Evolutionary conservation across 2,329 filamentous ascomycete genomes (phyloP).

Genomic region (Bimuria novae-zelandiae): DNA sequence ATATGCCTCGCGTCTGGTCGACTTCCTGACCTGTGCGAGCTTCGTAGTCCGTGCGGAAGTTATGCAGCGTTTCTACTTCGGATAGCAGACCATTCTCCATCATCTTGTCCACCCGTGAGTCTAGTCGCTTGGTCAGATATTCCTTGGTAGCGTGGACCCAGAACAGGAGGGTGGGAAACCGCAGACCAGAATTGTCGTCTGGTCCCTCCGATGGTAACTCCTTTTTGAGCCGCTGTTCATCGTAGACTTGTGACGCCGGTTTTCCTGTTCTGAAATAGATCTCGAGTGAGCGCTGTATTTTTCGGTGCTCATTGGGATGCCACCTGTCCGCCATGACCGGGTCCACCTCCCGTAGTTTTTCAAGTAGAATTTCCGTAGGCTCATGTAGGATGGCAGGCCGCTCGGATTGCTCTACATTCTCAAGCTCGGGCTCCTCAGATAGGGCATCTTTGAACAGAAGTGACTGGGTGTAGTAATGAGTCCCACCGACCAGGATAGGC

Average conservation of each 20-base stretch:
- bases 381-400: constrained; percentile 72
- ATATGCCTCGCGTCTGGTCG: constrained; percentile 83
- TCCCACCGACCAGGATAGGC: constrained; percentile 91
- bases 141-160: constrained; percentile 83
- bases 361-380: constrained; percentile 71
- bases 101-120: constrained; percentile 85
- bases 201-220: constrained; percentile 33
- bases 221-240: constrained; percentile 62
- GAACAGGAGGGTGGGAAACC: constrained; percentile 70
- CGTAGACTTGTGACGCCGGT: constrained; percentile 84
- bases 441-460: constrained; percentile 79
- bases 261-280: constrained; percentile 85
- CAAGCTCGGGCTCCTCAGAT: constrained; percentile 52
- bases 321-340: constrained; percentile 86
- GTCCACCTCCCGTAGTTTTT: constrained; percentile 77
- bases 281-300: constrained; percentile 86
- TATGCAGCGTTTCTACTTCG: constrained; percentile 62
- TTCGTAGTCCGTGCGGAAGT: constrained; percentile 52
- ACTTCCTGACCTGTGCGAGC: constrained; percentile 57
- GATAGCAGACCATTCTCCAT: constrained; percentile 66
- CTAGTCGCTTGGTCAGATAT: constrained; percentile 70
- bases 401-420: constrained; percentile 25
- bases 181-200: constrained; percentile 37
- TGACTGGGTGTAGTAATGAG: constrained; percentile 92
- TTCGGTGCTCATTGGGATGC: constrained; percentile 92